Conservation (phyloP, 441 rosid genomes). For the Geranium incanum region DNA sequence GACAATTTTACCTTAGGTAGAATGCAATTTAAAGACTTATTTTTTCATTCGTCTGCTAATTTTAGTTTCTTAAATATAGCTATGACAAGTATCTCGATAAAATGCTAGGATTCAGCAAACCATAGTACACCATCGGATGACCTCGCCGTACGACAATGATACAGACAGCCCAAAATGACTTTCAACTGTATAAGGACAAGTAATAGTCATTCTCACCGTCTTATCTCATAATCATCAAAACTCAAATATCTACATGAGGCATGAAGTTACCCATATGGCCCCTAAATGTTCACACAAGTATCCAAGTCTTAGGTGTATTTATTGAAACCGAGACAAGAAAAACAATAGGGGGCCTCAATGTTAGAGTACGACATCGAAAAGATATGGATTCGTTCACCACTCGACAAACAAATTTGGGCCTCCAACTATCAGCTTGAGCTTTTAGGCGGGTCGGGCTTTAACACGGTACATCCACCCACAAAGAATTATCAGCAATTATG, state of each 20-base stretch:
- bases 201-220: not conserved
- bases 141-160: not conserved
- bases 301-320: not conserved
- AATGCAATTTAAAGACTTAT: not conserved
- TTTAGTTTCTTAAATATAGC: not conserved
- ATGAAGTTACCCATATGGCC: not conserved
- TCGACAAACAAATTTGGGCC: too few relatives aligned
- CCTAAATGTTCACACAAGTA: not conserved
- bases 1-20: not conserved
- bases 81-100: not conserved
- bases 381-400: too few relatives aligned
- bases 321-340: not conserved
- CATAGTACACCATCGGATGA: not conserved
- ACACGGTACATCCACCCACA: conserved; percentile 9
- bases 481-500: not conserved
- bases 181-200: not conserved
- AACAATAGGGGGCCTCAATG: not conserved
- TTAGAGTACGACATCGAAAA: too few relatives aligned
- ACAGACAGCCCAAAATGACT: not conserved
- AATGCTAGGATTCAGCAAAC: not conserved
- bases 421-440: too few relatives aligned
- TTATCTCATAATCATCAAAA: not conserved
- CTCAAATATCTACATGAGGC: not conserved
- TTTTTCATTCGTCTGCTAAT: not conserved
- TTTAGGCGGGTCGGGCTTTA: not conserved